Base-by-base conservation (phyloP, 257 asterid genomes). In the Schizonepeta tenuifolia region DNA sequence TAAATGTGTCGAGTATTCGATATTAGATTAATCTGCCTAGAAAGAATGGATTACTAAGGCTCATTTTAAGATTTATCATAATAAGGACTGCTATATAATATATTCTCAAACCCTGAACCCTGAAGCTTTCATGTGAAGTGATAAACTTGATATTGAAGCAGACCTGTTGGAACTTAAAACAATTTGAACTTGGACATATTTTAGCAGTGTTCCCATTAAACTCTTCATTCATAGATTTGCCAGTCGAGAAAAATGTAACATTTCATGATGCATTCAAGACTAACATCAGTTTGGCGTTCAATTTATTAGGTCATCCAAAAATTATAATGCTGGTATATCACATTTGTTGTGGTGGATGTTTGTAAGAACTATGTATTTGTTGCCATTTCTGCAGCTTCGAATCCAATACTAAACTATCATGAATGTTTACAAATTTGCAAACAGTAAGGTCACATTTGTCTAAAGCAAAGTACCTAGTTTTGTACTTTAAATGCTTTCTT, bases 331-430 rank as follows among this genome's bases (percentile, higher is more conserved):
- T 24, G 13, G 55, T 21, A 31, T 31, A 24, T 24, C 36, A 24
- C 33, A 31, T n/a, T 9, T 6, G 7, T n/a, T 17, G 12, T 14
- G 26, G 59, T 4, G 10, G 55, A 15, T 6, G 38, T 17, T 12
- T 31, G 13, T 28, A 28, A 50, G 26, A 50, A 66, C 46, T 65
- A 47, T 9, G 60, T 18, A 17, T 31, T 2, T 13, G 22, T 51
- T 33, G 50, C 51, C 63, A 35, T 49, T 33, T 9, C 60, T 7
- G 24, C 38, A 69, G 73, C 43, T 69, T 54, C 21, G 36, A 28
- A 26, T 3, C 51, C 24, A 53, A 20, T 53, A 11, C 24, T 53
- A 20, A 35, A 68, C 65, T 28, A 4, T 51, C 53, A 12, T 12
- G 13, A 18, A 2, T 13, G 21, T 5, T 31, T 54, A 24, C 12